Conservation (phyloP, 148 eudicot genomes). For the Spergularia marina region DNA sequence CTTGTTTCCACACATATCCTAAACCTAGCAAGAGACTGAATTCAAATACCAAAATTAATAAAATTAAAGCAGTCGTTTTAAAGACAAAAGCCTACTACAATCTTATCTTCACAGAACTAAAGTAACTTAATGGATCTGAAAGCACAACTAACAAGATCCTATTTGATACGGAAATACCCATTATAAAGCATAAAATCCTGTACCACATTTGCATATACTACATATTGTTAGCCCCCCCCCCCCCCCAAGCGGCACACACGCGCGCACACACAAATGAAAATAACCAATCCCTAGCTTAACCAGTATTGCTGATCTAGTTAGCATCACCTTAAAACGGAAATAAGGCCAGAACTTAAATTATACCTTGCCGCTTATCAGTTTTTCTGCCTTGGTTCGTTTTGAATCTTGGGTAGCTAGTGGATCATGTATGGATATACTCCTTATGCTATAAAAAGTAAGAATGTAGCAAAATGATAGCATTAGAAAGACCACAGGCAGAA, state of each 20-base stretch:
- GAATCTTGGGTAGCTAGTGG: slow-evolving; percentile 50
- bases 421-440: slow-evolving; percentile 62
- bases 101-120: neutral
- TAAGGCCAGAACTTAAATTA: slow-evolving; percentile 7
- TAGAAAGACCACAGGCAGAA: neutral
- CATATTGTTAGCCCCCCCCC: no score
- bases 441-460: slow-evolving; percentile 41
- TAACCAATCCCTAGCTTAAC: neutral
- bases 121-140: neutral
- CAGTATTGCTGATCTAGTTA: neutral
- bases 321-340: neutral
- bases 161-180: neutral
- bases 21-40: neutral
- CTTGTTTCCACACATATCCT: neutral
- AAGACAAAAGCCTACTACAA: neutral
- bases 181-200: neutral
- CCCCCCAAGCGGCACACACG: no score
- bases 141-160: neutral
- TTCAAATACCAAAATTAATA: neutral
- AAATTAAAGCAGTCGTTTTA: neutral
- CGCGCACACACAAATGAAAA: no score
- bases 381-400: slow-evolving; percentile 52
- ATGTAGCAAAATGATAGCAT: neutral
- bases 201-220: neutral
- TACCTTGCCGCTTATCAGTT: slow-evolving; percentile 74